A percentile compares a stretch with the other conserved stretches of the same genome.
Conservation (phyloP, 768 basidiomycete species). For the Mycena indigotica region DNA sequence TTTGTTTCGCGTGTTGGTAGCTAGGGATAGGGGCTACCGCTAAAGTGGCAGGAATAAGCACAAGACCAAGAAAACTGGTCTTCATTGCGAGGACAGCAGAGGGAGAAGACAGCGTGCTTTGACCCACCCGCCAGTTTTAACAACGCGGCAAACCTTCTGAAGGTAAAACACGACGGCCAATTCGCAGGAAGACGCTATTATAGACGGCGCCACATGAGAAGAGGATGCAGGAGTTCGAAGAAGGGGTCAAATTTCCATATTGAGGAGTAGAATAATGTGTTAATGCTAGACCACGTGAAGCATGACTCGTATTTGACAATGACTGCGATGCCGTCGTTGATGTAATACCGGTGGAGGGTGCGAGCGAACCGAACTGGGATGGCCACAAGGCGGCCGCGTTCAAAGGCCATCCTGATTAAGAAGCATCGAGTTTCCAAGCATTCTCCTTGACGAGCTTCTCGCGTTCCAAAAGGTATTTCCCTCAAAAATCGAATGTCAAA, state of each 20-base stretch:
- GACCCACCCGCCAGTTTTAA: not conserved
- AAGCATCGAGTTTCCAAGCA: constrained; percentile 64
- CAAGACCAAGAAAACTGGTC: not conserved
- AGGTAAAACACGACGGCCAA: not conserved
- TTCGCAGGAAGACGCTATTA: not conserved
- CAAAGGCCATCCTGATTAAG: not conserved
- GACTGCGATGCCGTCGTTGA: not conserved
- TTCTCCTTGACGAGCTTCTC: constrained; percentile 84
- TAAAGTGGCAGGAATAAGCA: constrained; percentile 5
- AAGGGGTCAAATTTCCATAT: not conserved
- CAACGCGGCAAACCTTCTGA: not conserved
- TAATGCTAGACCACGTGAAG: too few relatives aligned
- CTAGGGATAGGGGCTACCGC: constrained; percentile 8
- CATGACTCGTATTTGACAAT: too few relatives aligned
- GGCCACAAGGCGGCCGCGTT: constrained; percentile 1
- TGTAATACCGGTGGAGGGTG: not conserved
- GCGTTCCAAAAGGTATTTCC: constrained; percentile 79
- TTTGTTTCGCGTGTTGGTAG: constrained; percentile 8
- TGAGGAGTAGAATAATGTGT: not conserved
- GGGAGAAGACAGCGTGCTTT: not conserved
- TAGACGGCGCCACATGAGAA: not conserved
- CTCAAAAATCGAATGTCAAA: constrained; percentile 36
- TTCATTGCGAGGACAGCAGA: not conserved
- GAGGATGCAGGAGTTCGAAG: not conserved
- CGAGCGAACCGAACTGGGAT: not conserved